Conservation (phyloP, 441 rosid genomes). For the Euphorbia corollata region DNA sequence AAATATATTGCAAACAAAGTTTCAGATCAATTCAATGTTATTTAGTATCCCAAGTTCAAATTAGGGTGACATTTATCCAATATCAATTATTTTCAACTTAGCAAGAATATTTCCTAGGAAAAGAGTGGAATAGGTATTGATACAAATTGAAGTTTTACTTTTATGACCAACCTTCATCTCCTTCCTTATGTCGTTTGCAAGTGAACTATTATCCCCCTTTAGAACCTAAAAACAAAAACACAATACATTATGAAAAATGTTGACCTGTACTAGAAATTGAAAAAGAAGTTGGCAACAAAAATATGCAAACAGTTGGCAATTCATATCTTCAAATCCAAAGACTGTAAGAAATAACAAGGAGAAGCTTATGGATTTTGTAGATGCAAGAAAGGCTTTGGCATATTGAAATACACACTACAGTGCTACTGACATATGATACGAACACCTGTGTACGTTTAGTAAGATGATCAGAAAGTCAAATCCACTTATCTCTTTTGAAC, state of each 20-base stretch:
- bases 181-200: conserved; percentile 88
- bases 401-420: background rate
- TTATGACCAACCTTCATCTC: conserved; percentile 71
- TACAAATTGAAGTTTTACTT: conserved; percentile 6
- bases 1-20: background rate
- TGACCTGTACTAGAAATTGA: background rate
- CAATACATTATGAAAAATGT: conserved; percentile 7
- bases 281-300: background rate
- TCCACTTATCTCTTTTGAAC: background rate
- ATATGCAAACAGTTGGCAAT: background rate
- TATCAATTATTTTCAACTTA: conserved; percentile 5
- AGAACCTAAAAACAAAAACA: conserved; percentile 45
- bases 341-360: background rate
- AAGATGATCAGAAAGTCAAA: background rate
- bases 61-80: background rate
- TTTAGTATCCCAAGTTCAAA: background rate
- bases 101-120: conserved; percentile 6
- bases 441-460: background rate
- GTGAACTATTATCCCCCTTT: conserved; percentile 75
- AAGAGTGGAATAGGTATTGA: background rate
- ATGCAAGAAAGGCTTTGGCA: conserved; percentile 1
- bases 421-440: background rate
- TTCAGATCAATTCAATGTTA: background rate
- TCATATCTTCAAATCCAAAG: conserved; percentile 1
- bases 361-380: background rate